Conservation (phyloP, 2,329 filamentous ascomycete genomes). For the Cytospora piceae region DNA sequence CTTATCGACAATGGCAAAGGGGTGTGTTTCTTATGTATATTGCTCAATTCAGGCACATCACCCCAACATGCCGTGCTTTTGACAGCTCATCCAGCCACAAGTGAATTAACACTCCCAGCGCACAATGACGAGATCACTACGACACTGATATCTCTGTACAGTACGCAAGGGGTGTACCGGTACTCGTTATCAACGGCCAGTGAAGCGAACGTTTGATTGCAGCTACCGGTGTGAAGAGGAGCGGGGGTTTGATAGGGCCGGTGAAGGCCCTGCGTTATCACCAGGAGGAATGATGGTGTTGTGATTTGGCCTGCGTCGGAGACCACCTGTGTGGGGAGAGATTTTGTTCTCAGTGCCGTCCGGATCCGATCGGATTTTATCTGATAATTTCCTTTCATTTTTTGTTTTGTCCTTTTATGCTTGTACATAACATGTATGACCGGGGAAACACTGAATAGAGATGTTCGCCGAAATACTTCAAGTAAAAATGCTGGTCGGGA, state of each 20-base stretch:
- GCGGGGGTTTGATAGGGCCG: conserved; percentile 1
- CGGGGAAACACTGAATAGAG: not conserved
- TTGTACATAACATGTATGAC: not conserved
- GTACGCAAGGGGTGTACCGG: conserved; percentile 2
- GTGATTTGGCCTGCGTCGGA: not conserved
- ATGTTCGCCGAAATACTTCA: not conserved
- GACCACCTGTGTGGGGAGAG: not conserved
- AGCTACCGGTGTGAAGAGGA: not conserved
- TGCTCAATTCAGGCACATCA: not conserved
- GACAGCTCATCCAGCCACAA: not conserved
- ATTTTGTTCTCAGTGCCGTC: not conserved
- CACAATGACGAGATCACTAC: conserved; percentile 5
- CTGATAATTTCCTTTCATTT: not conserved
- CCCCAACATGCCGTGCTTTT: not conserved
- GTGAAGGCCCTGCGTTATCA: not conserved
- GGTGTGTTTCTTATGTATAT: not conserved
- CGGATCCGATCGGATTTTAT: not conserved
- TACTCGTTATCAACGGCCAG: not conserved
- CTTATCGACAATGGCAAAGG: not conserved
- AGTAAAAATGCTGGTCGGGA: not conserved
- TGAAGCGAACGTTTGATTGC: not conserved
- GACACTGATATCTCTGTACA: not conserved
- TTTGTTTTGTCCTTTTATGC: not conserved
- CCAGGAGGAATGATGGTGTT: not conserved
- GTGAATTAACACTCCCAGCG: not conserved